These are phyloP conservation scores for Dalechampia spathulata DNA, from an alignment of 441 rosid species.

Conservation along the genomic window DNA sequence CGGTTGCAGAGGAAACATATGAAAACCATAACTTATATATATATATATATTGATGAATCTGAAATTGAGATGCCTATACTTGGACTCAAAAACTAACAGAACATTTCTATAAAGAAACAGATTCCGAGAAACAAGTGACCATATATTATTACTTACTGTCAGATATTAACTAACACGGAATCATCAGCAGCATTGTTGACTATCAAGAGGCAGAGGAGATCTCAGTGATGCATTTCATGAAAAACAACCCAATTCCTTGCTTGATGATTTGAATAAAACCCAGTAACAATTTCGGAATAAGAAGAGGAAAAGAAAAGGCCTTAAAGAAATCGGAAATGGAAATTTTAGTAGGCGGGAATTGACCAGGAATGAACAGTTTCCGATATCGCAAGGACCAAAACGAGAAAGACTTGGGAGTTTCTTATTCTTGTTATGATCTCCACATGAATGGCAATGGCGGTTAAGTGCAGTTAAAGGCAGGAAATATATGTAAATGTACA, in stretches of 20 bases:
- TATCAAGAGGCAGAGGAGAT: no score
- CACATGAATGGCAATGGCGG: background rate
- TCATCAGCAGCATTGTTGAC: no score
- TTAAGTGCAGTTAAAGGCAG: background rate
- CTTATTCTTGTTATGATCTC: conserved; percentile 7
- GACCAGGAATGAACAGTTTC: background rate
- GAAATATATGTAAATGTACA: background rate
- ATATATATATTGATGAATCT: no score
- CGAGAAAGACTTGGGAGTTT: no score
- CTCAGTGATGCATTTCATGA: no score
- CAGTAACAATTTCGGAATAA: no score
- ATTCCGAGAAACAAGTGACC: no score
- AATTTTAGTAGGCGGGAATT: background rate
- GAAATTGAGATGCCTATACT: background rate
- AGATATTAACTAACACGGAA: no score
- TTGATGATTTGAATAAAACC: background rate
- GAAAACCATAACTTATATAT: background rate
- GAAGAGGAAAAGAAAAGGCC: background rate
- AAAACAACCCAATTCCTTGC: background rate
- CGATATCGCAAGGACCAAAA: background rate
- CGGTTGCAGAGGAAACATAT: conserved; percentile 10
- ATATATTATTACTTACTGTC: no score
- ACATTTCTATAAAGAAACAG: no score
- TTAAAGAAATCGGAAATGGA: conserved; percentile 14
- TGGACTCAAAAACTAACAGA: background rate